phyloP scores from a whole-genome alignment of 208 protist genomes.

The Perkinsela sp. region DNA sequence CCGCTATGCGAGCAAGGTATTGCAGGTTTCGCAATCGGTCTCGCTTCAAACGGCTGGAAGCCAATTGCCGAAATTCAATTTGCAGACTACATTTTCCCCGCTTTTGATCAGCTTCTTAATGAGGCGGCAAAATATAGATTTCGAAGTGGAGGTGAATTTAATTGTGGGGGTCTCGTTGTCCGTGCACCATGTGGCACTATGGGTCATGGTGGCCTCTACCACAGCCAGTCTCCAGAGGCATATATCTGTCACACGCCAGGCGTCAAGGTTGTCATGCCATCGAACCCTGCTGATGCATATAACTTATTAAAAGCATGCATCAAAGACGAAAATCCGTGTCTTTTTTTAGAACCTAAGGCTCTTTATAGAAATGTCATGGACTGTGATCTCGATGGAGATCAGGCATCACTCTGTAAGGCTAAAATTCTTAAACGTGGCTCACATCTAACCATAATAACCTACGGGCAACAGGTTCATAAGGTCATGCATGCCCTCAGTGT shows the following conservation, averaged over 20 bases:
- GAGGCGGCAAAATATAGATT: slow-evolving; percentile 93
- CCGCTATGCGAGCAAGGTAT: slow-evolving; percentile 87
- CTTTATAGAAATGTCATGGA: slow-evolving; percentile 68
- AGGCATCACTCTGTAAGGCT: slow-evolving; percentile 71
- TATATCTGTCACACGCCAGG: slow-evolving; percentile 84
- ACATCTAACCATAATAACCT: slow-evolving; percentile 83
- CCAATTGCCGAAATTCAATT: slow-evolving; percentile 93
- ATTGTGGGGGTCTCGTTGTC: slow-evolving; percentile 73
- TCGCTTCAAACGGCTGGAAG: slow-evolving; percentile 39
- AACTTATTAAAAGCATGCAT: slow-evolving; percentile 71
- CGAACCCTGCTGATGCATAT: slow-evolving; percentile 35
- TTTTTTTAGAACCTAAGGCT: slow-evolving; percentile 89
- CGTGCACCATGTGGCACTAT: slow-evolving; percentile 78
- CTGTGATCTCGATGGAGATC: slow-evolving; percentile 64
- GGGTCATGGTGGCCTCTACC: slow-evolving; percentile 86
- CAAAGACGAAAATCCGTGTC: slow-evolving; percentile 60
- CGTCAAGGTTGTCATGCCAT: slow-evolving; percentile 44
- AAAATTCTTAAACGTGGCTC: slow-evolving; percentile 46
- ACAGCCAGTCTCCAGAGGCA: slow-evolving; percentile 78
- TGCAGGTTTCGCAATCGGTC: slow-evolving; percentile 85
- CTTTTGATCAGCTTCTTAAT: slow-evolving; percentile 92
- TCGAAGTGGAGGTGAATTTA: slow-evolving; percentile 68
- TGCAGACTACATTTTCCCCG: slow-evolving; percentile 93
- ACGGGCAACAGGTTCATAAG: slow-evolving; percentile 54
- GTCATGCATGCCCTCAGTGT: slow-evolving; percentile 31